These are phyloP conservation scores for Ilex paraguariensis DNA, from an alignment of 305 asterid species.

Conservation along the genomic window DNA sequence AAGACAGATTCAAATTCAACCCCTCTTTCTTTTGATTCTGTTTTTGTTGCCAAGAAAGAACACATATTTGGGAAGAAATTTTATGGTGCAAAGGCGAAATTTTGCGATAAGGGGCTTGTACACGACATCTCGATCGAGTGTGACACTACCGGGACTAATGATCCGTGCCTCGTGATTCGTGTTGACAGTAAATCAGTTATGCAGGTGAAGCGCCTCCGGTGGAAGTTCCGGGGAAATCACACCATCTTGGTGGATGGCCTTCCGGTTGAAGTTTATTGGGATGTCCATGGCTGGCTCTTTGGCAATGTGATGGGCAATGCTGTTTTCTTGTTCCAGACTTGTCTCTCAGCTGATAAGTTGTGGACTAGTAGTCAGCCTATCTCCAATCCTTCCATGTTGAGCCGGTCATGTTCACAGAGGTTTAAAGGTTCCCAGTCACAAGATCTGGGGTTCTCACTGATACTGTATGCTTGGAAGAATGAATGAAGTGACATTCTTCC, in stretches of 20 bases:
- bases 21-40: conserved; percentile 22
- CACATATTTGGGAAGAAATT: conserved; percentile 56
- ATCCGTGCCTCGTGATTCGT: conserved; percentile 37
- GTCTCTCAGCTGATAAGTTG: conserved; percentile 18
- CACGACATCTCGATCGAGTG: conserved; percentile 57
- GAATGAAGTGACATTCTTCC: conserved; percentile 22
- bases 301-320: conserved; percentile 40
- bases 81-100: conserved; percentile 44
- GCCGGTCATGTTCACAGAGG: conserved; percentile 20
- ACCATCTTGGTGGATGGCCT: conserved; percentile 59
- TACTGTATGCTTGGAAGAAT: conserved; percentile 71
- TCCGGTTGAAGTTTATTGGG: conserved; percentile 66
- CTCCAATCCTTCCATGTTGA: conserved; percentile 14
- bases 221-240: conserved; percentile 72
- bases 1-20: conserved; percentile 22
- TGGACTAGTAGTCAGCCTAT: conserved; percentile 6
- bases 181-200: conserved; percentile 42
- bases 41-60: conserved; percentile 45
- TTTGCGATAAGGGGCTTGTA: conserved; percentile 36
- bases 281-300: conserved; percentile 71
- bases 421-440: conserved; percentile 21
- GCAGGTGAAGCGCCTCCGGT: conserved; percentile 45
- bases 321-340: conserved; percentile 50
- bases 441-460: conserved; percentile 47
- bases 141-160: conserved; percentile 25